Evolutionary conservation across 78 protist species (phyloP).

Genomic region (Protostelium mycophagum): DNA sequence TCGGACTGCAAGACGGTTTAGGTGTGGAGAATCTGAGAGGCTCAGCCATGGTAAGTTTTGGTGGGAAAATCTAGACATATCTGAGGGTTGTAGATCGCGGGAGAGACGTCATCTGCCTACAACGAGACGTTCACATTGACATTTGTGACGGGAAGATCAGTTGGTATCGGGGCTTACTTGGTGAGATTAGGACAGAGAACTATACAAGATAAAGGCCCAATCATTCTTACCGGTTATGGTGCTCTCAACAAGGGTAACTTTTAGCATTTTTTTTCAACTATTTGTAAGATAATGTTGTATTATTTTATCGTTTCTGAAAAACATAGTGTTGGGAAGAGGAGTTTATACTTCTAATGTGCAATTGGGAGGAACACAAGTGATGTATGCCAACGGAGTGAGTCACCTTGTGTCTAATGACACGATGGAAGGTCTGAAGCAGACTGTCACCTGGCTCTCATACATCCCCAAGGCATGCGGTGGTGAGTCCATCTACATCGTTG

Average conservation of each 20-base stretch:
- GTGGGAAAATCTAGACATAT: neutral
- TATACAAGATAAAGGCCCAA: slow-evolving; percentile 78
- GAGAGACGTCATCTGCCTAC: slow-evolving; percentile 94
- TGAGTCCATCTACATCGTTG: neutral
- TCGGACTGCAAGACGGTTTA: slow-evolving; percentile 84
- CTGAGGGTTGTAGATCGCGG: slow-evolving; percentile 82
- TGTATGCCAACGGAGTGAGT: slow-evolving; percentile 95
- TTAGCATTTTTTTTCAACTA: slow-evolving; percentile 5
- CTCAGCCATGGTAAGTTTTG: slow-evolving; percentile 50
- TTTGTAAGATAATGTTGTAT: no score
- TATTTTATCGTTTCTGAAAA: no score
- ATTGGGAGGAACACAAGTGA: slow-evolving; percentile 95
- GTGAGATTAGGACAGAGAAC: slow-evolving; percentile 93
- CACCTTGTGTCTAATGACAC: slow-evolving; percentile 80
- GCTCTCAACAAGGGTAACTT: slow-evolving; percentile 88
- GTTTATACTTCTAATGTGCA: slow-evolving; percentile 92
- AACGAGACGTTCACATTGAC: slow-evolving; percentile 88
- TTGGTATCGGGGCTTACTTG: slow-evolving; percentile 98
- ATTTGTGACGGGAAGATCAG: slow-evolving; percentile 90
- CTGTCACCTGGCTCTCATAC: slow-evolving; percentile 84
- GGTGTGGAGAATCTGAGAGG: slow-evolving; percentile 97
- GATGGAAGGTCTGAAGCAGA: slow-evolving; percentile 64
- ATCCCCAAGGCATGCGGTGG: slow-evolving; percentile 71
- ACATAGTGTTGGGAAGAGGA: slow-evolving; percentile 71
- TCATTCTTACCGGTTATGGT: slow-evolving; percentile 91